Base-by-base conservation (phyloP, 192 early-diverging fungal species). In the Gamsiella multidivaricata region DNA sequence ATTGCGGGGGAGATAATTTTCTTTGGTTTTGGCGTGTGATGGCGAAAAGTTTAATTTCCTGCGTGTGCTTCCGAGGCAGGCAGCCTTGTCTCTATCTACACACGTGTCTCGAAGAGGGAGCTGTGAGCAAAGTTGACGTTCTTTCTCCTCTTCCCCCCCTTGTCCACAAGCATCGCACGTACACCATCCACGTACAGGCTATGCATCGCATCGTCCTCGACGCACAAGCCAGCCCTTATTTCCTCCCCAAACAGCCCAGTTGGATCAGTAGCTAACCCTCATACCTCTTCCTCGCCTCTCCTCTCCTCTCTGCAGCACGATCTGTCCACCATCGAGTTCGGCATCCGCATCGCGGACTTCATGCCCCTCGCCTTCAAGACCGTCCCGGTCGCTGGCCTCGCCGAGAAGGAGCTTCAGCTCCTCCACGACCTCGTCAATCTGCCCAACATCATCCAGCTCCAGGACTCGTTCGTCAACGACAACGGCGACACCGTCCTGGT, bases 301-400 rank as follows among this genome's bases (percentile, higher is more conserved):
- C 43, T 34, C 11, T 10, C 11, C 11, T 25, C 17, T 56, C 26
- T 54, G 23, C 46, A 78, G 74, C 74, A 78, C 32, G 66, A 68
- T 47, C 41, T 78, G 25, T 78, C 74, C 1, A 78, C 66, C 15
- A 80, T 91, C 52, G 88, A 91, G 59, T 90, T 91, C 70, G 90
- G 88, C 37, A 88, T 87, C 55, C 80, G 86, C 46, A 82, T 87
- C 36, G 80, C 82, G 25, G 87, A 86, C 33, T 86, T 85, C 66
- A 82, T 75, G 72, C 86, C 85, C 3, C 71, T 91, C 39, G 88
- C 86, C 22, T 90, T 91, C 70, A 91, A 91, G 75, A 90, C 87
- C 4, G 87, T 90, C 31, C 81, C 80, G 36, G 86, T 88, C 42
- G 74, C 76, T 0, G 81, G 65, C 14, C 66, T 89, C 33, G 85